Evolutionary conservation across 495 filamentous ascomycete genomes (phyloP).

Genomic region (Hypomontagnella monticulosa): DNA sequence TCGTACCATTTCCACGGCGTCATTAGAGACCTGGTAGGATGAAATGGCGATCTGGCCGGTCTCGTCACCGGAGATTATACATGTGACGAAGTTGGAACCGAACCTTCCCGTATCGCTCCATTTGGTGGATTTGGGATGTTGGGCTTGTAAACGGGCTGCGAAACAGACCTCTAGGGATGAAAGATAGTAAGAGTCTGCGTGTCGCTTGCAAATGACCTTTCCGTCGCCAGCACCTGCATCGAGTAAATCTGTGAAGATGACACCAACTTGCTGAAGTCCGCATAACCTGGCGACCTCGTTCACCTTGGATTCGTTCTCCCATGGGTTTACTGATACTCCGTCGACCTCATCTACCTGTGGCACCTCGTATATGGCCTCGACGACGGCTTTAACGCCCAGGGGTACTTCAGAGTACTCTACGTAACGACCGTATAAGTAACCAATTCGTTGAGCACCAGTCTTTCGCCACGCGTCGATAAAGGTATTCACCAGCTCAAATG

Average conservation of each 20-base stretch:
- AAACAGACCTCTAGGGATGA: conserved; percentile 93
- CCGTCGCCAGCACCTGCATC: conserved; percentile 84
- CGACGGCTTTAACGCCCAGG: conserved; percentile 92
- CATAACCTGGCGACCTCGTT: conserved; percentile 84
- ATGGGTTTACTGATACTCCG: conserved; percentile 85
- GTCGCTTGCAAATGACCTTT: conserved; percentile 90
- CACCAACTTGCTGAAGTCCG: conserved; percentile 88
- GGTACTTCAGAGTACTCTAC: conserved; percentile 93
- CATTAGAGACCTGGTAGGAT: conserved; percentile 92
- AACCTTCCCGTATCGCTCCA: conserved; percentile 97
- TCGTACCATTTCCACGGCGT: conserved; percentile 95
- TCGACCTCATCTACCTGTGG: conserved; percentile 93
- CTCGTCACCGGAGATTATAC: conserved; percentile 91
- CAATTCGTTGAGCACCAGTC: conserved; percentile 80
- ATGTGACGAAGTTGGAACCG: conserved; percentile 97
- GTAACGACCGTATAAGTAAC: conserved; percentile 91
- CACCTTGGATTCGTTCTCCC: conserved; percentile 86
- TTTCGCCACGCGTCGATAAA: conserved; percentile 91
- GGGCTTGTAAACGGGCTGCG: conserved; percentile 84
- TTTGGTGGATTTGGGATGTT: conserved; percentile 89
- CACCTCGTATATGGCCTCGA: conserved; percentile 97
- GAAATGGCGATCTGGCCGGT: conserved; percentile 87
- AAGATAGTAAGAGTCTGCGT: conserved; percentile 93
- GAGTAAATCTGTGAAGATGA: conserved; percentile 94
- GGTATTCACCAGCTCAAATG: conserved; percentile 80